Percentiles rank a stretch among this genome's conserved stretches.
phyloP scores from a whole-genome alignment of 805 yeast species.

The Monosporozyma aquatica region DNA sequence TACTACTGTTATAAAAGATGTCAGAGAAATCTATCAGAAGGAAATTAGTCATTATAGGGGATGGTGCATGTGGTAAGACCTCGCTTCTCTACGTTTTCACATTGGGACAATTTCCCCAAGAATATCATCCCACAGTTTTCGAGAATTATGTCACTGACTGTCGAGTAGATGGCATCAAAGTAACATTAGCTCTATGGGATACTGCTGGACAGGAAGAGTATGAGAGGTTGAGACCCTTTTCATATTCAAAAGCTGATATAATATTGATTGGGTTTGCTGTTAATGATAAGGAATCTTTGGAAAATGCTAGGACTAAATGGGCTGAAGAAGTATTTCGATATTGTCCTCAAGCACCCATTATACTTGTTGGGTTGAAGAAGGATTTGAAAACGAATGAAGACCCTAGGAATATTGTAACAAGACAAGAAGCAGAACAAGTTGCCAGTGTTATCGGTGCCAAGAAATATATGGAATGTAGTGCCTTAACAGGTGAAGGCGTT shows the following conservation, averaged over 20 bases:
- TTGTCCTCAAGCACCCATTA: conserved; percentile 71
- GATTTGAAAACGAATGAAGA: conserved; percentile 44
- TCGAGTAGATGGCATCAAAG: conserved; percentile 87
- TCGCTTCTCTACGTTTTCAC: conserved; percentile 87
- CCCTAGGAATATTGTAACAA: conserved; percentile 18
- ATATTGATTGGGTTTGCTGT: conserved; percentile 80
- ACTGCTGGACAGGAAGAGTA: conserved; percentile 97
- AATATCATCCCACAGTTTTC: conserved; percentile 88
- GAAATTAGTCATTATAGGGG: conserved; percentile 85
- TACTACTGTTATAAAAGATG: conserved; percentile 9
- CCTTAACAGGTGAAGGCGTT: conserved; percentile 89
- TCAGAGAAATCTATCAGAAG: conserved; percentile 40
- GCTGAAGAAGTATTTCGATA: conserved; percentile 70
- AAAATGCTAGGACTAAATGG: conserved; percentile 81
- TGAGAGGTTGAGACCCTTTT: conserved; percentile 78
- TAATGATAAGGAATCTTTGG: conserved; percentile 75
- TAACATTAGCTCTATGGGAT: conserved; percentile 84
- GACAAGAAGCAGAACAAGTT: conserved; percentile 52
- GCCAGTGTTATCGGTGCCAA: conserved; percentile 79
- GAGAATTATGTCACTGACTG: conserved; percentile 93
- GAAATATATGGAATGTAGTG: conserved; percentile 77
- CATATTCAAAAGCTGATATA: conserved; percentile 81
- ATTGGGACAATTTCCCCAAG: conserved; percentile 85
- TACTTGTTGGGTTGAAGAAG: conserved; percentile 76
- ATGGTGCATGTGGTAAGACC: conserved; percentile 93